These are phyloP conservation scores for Kwoniella shivajii DNA, from an alignment of 1,284 basidiomycete species.

Conservation along the genomic window DNA sequence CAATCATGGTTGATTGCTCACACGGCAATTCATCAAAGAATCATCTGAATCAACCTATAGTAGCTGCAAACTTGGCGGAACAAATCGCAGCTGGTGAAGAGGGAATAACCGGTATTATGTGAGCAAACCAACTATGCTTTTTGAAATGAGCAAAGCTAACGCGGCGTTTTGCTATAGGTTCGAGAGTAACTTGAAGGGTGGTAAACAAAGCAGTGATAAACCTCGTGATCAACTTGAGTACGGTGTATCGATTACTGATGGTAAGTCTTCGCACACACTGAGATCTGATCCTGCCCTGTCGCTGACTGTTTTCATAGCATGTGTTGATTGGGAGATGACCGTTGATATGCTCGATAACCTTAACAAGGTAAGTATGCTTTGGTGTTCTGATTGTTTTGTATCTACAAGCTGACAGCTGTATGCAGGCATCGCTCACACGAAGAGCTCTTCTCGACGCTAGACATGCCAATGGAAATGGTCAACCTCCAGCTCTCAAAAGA, in stretches of 20 bases:
- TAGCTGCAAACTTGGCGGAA: slow-evolving; percentile 71
- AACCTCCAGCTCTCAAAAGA: slow-evolving; percentile 29
- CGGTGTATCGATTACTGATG: slow-evolving; percentile 88
- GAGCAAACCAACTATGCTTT: slow-evolving; percentile 6
- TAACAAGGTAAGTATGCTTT: slow-evolving; percentile 58
- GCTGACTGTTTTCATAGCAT: slow-evolving; percentile 60
- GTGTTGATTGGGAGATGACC: slow-evolving; percentile 81
- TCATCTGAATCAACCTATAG: slow-evolving; percentile 84
- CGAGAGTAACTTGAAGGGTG: slow-evolving; percentile 87
- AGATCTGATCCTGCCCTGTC: not conserved
- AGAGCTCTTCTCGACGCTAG: slow-evolving; percentile 38
- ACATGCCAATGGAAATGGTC: slow-evolving; percentile 28
- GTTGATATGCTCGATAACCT: slow-evolving; percentile 73
- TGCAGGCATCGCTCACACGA: slow-evolving; percentile 39
- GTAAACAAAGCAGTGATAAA: slow-evolving; percentile 68
- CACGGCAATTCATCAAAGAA: slow-evolving; percentile 87
- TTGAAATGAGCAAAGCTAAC: not conserved
- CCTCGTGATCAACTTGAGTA: slow-evolving; percentile 68
- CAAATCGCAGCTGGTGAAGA: slow-evolving; percentile 78
- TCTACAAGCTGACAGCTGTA: not conserved
- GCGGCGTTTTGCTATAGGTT: slow-evolving; percentile 50
- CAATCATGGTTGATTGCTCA: slow-evolving; percentile 57
- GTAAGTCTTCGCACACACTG: slow-evolving; percentile 15
- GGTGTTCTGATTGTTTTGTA: not conserved
- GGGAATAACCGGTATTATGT: slow-evolving; percentile 91